Conservation (phyloP, 2,329 filamentous ascomycete genomes). For the Allantophomopsis lycopodina region DNA sequence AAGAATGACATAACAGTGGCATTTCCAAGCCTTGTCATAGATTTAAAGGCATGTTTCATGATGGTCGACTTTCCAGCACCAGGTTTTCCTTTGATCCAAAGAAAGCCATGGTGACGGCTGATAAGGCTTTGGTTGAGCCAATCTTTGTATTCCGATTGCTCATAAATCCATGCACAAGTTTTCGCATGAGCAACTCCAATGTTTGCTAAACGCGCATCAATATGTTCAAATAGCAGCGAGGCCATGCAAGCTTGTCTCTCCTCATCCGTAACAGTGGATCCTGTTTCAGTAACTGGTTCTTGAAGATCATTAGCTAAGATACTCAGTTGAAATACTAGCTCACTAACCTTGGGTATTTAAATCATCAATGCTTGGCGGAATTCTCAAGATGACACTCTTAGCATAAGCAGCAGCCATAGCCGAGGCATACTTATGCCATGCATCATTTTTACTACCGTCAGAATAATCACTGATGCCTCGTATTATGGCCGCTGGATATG, state of each 20-base stretch:
- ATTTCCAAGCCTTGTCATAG: no score
- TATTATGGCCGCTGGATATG: constrained; percentile 17
- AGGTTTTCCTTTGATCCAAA: constrained; percentile 32
- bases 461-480: constrained; percentile 22
- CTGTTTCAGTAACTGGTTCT: no score
- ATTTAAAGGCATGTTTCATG: constrained; percentile 18
- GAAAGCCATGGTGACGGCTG: constrained; percentile 21
- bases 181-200: constrained; percentile 22
- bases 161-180: constrained; percentile 26
- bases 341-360: no score
- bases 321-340: no score
- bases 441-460: constrained; percentile 12
- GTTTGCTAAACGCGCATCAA: constrained; percentile 18
- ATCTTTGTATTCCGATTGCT: constrained; percentile 15
- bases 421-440: constrained; percentile 9
- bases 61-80: constrained; percentile 30
- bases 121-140: constrained; percentile 20
- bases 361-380: constrained; percentile 4
- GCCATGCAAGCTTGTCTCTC: constrained; percentile 11
- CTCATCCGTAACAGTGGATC: neutral
- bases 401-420: constrained; percentile 10
- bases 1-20: constrained; percentile 15
- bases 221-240: constrained; percentile 21
- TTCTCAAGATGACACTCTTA: constrained; percentile 9
- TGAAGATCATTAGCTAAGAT: no score